phyloP scores from a whole-genome alignment of 768 basidiomycete species.

The Megacollybia marginata region DNA sequence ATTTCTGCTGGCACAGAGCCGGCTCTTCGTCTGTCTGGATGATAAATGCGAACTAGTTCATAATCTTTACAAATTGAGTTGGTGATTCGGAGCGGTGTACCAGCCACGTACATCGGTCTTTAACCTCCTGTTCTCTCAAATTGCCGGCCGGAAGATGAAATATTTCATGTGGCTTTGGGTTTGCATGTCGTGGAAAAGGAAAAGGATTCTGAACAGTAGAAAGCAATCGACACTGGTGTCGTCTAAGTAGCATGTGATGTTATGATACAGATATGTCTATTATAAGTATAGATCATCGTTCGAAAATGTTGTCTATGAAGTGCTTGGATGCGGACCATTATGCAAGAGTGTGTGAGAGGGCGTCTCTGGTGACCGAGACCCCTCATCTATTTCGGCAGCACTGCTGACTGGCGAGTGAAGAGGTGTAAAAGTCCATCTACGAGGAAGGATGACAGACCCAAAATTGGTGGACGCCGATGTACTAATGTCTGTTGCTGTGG shows the following conservation, averaged over 20 bases:
- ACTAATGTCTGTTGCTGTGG: slow-evolving; percentile 6
- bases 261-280: too few relatives aligned
- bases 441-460: slow-evolving; percentile 6
- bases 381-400: not conserved
- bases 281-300: too few relatives aligned
- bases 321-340: not conserved
- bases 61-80: slow-evolving; percentile 41
- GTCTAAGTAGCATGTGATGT: too few relatives aligned
- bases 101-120: slow-evolving; percentile 51
- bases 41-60: slow-evolving; percentile 74
- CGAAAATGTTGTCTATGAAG: too few relatives aligned
- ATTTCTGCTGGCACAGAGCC: slow-evolving; percentile 32
- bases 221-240: not conserved
- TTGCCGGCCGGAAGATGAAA: slow-evolving; percentile 57
- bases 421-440: slow-evolving; percentile 10
- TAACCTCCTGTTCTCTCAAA: slow-evolving; percentile 49
- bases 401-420: slow-evolving; percentile 5
- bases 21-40: slow-evolving; percentile 58
- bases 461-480: slow-evolving; percentile 8
- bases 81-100: not conserved
- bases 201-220: slow-evolving; percentile 13
- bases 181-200: slow-evolving; percentile 45
- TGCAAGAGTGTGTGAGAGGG: not conserved
- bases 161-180: slow-evolving; percentile 64
- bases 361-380: not conserved